These are phyloP conservation scores for Penicillium cinerascens DNA, from an alignment of 495 filamentous ascomycete species.

Conservation along the genomic window DNA sequence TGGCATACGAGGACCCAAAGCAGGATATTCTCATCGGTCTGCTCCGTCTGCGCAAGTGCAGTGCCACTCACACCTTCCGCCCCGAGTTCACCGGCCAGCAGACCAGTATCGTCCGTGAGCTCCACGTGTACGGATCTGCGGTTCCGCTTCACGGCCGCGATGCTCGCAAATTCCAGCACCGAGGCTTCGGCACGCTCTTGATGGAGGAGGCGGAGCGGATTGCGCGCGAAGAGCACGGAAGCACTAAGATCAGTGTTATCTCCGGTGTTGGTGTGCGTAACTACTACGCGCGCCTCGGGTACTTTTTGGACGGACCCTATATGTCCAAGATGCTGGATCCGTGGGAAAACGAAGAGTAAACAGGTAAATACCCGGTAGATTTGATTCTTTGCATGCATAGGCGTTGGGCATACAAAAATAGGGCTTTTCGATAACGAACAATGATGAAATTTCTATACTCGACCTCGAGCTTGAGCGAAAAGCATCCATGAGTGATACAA, in stretches of 20 bases:
- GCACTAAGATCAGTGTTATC: slow-evolving; percentile 90
- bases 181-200: slow-evolving; percentile 89
- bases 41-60: slow-evolving; percentile 87
- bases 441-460: slow-evolving; percentile 27
- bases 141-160: slow-evolving; percentile 93
- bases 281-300: slow-evolving; percentile 91
- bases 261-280: slow-evolving; percentile 90
- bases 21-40: slow-evolving; percentile 96
- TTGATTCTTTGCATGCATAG: slow-evolving; percentile 10
- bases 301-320: slow-evolving; percentile 85
- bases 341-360: slow-evolving; percentile 42
- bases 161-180: slow-evolving; percentile 95
- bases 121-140: slow-evolving; percentile 95
- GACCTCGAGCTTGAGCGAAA: not conserved
- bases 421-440: slow-evolving; percentile 16
- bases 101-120: slow-evolving; percentile 87
- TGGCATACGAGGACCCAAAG: slow-evolving; percentile 97
- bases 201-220: slow-evolving; percentile 99
- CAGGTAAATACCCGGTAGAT: not conserved
- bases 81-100: slow-evolving; percentile 80
- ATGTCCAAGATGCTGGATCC: slow-evolving; percentile 70
- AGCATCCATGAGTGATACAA: not conserved
- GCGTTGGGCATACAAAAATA: slow-evolving; percentile 18
- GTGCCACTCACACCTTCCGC: slow-evolving; percentile 82
- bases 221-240: slow-evolving; percentile 88